A percentile compares a stretch with the other conserved stretches of the same genome.
These are phyloP conservation scores for Conticribra guillardii DNA, from an alignment of 108 stramenopile species.

Conservation along the genomic window DNA sequence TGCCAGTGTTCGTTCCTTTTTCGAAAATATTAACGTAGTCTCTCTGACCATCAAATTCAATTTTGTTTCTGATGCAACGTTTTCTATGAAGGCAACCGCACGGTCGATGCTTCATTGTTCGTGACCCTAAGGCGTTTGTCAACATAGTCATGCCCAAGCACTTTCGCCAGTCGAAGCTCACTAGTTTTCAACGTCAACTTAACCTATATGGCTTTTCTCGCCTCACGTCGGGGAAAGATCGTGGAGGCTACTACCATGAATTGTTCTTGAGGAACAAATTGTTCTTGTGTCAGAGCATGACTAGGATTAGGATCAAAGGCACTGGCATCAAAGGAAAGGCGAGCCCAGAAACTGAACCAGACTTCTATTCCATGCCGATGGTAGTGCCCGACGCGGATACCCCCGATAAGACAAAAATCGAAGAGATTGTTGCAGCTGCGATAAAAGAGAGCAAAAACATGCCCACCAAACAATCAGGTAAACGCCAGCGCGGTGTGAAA, in stretches of 20 bases:
- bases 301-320: slow-evolving; percentile 48
- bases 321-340: slow-evolving; percentile 46
- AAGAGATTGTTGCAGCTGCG: slow-evolving; percentile 20
- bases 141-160: slow-evolving; percentile 81
- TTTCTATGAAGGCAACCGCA: slow-evolving; percentile 57
- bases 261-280: slow-evolving; percentile 70
- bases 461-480: not conserved
- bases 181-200: slow-evolving; percentile 89
- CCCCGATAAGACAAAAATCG: slow-evolving; percentile 11
- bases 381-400: slow-evolving; percentile 6
- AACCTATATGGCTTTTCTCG: slow-evolving; percentile 82
- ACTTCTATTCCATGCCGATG: slow-evolving; percentile 50
- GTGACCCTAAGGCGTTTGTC: slow-evolving; percentile 71
- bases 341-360: slow-evolving; percentile 45
- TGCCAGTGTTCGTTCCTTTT: not conserved
- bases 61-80: not conserved
- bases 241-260: slow-evolving; percentile 85
- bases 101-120: slow-evolving; percentile 76
- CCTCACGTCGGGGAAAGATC: slow-evolving; percentile 66
- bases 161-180: slow-evolving; percentile 88
- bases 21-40: not conserved
- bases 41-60: not conserved
- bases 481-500: not conserved
- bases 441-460: slow-evolving; percentile 31
- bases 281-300: slow-evolving; percentile 68